phyloP scores from a whole-genome alignment of 1,139 yeast genomes.

The Candida sp. region DNA sequence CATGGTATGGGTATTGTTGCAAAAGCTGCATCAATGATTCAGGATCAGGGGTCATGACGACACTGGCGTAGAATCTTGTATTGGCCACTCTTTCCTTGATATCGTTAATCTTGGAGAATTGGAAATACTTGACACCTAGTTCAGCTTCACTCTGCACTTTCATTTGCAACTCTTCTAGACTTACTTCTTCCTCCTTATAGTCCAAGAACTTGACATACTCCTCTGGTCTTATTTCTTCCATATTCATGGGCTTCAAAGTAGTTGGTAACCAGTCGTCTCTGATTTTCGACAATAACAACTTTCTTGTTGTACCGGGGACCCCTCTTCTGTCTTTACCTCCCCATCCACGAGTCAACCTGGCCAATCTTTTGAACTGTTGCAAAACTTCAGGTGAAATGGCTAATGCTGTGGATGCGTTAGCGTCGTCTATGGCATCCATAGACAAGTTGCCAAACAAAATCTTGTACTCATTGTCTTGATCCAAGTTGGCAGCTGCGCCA shows the following conservation, averaged over 20 bases:
- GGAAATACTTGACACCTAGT: conserved; percentile 59
- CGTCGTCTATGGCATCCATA: conserved; percentile 70
- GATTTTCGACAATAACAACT: conserved; percentile 69
- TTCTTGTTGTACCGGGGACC: conserved; percentile 75
- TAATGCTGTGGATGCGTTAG: conserved; percentile 62
- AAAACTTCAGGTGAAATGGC: conserved; percentile 70
- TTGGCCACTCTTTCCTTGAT: conserved; percentile 51
- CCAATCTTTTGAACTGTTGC: conserved; percentile 63
- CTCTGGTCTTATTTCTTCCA: conserved; percentile 55
- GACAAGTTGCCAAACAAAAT: conserved; percentile 77
- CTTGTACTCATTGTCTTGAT: conserved; percentile 81
- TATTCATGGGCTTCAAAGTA: conserved; percentile 59
- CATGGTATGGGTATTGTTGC: conserved; percentile 71
- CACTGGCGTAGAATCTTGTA: conserved; percentile 68
- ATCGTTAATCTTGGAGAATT: conserved; percentile 46
- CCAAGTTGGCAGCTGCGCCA: conserved; percentile 57
- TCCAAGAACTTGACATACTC: conserved; percentile 44
- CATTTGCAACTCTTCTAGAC: conserved; percentile 26
- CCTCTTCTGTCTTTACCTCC: conserved; percentile 77
- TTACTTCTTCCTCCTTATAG: conserved; percentile 46
- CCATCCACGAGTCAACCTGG: conserved; percentile 77
- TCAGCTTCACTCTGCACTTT: conserved; percentile 49
- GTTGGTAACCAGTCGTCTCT: conserved; percentile 87
- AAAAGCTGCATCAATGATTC: conserved; percentile 63
- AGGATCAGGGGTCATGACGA: conserved; percentile 74